Base-by-base conservation (phyloP, 768 basidiomycete genomes). In the Clitopilus passeckerianus region DNA sequence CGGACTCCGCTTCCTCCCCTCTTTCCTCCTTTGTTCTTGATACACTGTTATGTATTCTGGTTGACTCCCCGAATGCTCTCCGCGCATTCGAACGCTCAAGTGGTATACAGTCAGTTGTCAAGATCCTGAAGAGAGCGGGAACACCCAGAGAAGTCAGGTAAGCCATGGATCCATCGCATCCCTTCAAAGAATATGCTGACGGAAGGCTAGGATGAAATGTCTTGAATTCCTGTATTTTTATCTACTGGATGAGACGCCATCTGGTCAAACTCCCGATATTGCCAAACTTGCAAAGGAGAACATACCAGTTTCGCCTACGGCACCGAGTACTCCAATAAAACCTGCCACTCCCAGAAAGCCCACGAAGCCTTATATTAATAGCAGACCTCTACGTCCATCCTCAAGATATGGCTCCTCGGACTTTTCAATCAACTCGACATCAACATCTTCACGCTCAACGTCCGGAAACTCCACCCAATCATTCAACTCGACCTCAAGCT, bases 141-240 rank as follows among this genome's bases (percentile, higher is more conserved):
- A 92, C 92, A 7, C 87, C 90, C n/a, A 83, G 92, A 53, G 91
- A 92, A 75, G 90, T 95, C 59, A 77, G 92, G 95, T 95, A 59
- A 33, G 84, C 72, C 43, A 16, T 18, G 8, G 1, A n/a, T 41
- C 15, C 33, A 27, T 6, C 14, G 16, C 22, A 10, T 34, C 30
- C 18, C 41, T 43, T 56, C 24, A 20, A 54, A 33, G 10, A 35
- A 58, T 23, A 46, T 35, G 53, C n/a, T 23, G 52, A 34, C 37
- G 12, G 16, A 6, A 34, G 23, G 37, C 20, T 65, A 96, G 95
- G 65, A 96, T 97, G 90, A 96, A 96, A 75, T 96, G 93, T 62
- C 78, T 98, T 16, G 95, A 97, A 69, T 95, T 97, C 66, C 74
- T 98, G 15, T 96, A 96, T 71, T 97, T 95, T 71, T 98, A 98